These are phyloP conservation scores for Uronychia binucleata DNA, from an alignment of 73 alveolate genomes.

Conservation along the genomic window DNA sequence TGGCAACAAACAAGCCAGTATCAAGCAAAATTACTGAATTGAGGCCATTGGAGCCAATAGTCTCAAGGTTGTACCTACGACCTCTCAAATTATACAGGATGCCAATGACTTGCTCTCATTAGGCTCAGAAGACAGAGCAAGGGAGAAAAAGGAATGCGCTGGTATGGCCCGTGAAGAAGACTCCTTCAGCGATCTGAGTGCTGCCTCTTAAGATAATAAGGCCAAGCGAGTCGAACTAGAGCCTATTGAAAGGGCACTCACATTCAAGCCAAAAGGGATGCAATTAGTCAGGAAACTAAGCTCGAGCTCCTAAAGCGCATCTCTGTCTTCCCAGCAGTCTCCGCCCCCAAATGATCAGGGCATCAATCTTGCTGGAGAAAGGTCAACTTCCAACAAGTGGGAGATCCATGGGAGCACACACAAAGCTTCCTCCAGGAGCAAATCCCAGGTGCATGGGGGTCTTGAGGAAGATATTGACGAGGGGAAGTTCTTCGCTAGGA, in stretches of 20 bases:
- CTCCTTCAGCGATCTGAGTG: no score
- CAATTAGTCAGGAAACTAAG: neutral
- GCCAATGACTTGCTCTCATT: neutral
- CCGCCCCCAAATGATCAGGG: no score
- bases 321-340: neutral
- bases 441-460: no score
- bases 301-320: neutral
- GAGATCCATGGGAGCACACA: no score
- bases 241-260: neutral
- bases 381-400: neutral
- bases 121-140: neutral
- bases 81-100: neutral
- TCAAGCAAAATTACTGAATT: no score
- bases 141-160: neutral
- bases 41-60: neutral
- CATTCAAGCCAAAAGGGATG: neutral
- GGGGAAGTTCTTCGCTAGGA: no score
- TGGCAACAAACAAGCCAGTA: no score
- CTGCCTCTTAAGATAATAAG: neutral
- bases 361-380: neutral
- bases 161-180: no score
- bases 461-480: no score
- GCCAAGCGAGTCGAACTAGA: neutral
- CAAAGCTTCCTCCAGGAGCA: no score
- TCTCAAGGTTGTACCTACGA: neutral